Conservation (phyloP, 2,329 filamentous ascomycete genomes). For the Pseudogymnoascus sp. region DNA sequence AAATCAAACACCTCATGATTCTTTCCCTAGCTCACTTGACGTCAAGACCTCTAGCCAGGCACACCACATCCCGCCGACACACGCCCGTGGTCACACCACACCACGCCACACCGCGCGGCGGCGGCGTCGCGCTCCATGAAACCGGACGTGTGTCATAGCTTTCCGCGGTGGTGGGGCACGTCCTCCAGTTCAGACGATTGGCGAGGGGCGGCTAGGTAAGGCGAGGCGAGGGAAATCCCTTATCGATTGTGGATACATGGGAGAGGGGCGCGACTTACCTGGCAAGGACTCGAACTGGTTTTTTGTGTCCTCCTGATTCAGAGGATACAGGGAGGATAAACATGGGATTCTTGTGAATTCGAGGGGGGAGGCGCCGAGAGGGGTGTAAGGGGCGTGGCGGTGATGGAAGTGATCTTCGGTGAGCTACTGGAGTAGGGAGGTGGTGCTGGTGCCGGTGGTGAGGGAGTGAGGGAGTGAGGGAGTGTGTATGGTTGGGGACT, state of each 20-base stretch:
- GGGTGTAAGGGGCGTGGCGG: not conserved
- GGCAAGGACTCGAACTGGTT: not conserved
- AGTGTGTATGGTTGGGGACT: not conserved
- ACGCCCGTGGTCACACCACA: not conserved
- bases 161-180: not conserved
- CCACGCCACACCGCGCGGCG: not conserved
- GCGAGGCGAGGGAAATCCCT: not conserved
- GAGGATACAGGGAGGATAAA: not conserved
- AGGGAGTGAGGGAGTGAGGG: not conserved
- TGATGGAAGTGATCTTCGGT: not conserved
- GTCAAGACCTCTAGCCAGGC: not conserved
- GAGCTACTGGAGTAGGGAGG: slow-evolving; percentile 4
- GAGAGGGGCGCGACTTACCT: not conserved
- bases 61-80: not conserved
- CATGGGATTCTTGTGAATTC: slow-evolving; percentile 1
- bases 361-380: not conserved
- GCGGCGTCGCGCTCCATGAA: slow-evolving; percentile 1
- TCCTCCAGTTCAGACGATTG: not conserved
- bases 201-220: not conserved
- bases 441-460: not conserved
- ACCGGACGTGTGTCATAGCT: slow-evolving; percentile 1
- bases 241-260: not conserved
- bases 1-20: not conserved
- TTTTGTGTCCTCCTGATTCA: not conserved
- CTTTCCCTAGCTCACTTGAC: not conserved